Evolutionary conservation across 371 early-diverging fungal genomes (phyloP).

Genomic region (Aphelidium insulamus): DNA sequence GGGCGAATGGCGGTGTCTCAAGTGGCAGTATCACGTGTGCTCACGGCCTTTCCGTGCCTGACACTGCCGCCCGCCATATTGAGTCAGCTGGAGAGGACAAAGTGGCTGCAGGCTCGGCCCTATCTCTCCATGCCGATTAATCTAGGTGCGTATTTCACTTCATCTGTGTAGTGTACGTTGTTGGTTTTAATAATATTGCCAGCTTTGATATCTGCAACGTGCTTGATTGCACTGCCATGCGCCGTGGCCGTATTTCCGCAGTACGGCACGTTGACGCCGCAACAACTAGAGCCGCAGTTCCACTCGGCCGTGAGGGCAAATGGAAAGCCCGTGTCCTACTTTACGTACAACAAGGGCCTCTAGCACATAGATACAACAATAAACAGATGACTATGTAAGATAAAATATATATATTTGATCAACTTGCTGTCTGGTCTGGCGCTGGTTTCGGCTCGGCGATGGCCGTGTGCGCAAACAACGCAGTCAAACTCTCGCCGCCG

Average conservation of each 20-base stretch:
- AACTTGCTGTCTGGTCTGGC: too few species aligned
- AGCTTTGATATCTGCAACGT: conserved; percentile 31
- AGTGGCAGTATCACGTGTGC: conserved; percentile 49
- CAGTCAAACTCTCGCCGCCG: too few species aligned
- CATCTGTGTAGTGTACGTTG: background rate
- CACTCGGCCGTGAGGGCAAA: too few species aligned
- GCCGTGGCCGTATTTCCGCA: conserved; percentile 69
- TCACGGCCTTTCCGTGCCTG: conserved; percentile 42
- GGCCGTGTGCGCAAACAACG: too few species aligned
- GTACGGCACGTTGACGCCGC: conserved; percentile 14
- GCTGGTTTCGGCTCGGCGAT: too few species aligned
- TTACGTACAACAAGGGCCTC: too few species aligned
- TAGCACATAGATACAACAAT: too few species aligned
- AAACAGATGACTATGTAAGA: too few species aligned
- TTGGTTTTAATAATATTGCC: background rate
- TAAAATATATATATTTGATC: too few species aligned
- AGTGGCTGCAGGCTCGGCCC: conserved; percentile 26
- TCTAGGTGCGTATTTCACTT: conserved; percentile 15
- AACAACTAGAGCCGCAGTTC: conserved; percentile 15
- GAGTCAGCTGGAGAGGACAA: conserved; percentile 29
- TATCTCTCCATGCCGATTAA: conserved; percentile 29
- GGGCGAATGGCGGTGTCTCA: conserved; percentile 41
- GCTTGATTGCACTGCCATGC: conserved; percentile 49
- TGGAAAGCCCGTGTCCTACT: too few species aligned
- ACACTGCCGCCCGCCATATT: conserved; percentile 44